A percentile compares a stretch with the other conserved stretches of the same genome.
Conservation (phyloP, 805 yeast species). For the Wickerhamiella occidentalis region DNA sequence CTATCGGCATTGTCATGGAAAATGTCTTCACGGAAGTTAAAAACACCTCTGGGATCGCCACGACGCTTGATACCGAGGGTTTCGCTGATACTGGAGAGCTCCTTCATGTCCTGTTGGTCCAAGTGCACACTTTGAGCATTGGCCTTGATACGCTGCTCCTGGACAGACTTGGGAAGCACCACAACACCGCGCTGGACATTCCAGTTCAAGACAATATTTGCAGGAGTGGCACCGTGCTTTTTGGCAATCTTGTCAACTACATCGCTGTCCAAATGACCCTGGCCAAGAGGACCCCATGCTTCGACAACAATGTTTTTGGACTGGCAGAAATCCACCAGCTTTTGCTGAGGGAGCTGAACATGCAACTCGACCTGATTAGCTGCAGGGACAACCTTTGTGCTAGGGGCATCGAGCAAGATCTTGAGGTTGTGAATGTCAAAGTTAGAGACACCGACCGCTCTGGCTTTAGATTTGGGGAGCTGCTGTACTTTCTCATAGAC, state of each 20-base stretch:
- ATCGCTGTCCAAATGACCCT: slow-evolving; percentile 48
- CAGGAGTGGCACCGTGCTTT: slow-evolving; percentile 34
- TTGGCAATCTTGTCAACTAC: slow-evolving; percentile 43
- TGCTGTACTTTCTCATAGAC: slow-evolving; percentile 57
- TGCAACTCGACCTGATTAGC: slow-evolving; percentile 68
- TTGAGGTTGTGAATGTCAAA: slow-evolving; percentile 43
- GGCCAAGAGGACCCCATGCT: slow-evolving; percentile 72
- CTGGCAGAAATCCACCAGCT: slow-evolving; percentile 42
- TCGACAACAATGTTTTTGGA: slow-evolving; percentile 44
- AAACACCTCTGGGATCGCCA: too few species aligned
- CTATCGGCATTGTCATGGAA: too few species aligned
- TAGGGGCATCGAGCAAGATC: slow-evolving; percentile 32
- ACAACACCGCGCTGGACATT: slow-evolving; percentile 41
- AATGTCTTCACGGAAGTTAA: too few species aligned
- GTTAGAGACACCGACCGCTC: slow-evolving; percentile 70
- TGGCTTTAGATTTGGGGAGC: slow-evolving; percentile 39
- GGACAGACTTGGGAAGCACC: slow-evolving; percentile 55
- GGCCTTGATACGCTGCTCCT: too few species aligned
- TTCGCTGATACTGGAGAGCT: too few species aligned
- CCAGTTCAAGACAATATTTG: slow-evolving; percentile 26
- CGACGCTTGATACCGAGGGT: too few species aligned
- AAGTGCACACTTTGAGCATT: too few species aligned
- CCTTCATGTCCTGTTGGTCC: too few species aligned
- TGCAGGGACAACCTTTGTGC: slow-evolving; percentile 42
- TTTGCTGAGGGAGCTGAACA: slow-evolving; percentile 55